Base-by-base conservation (phyloP, 2,329 filamentous ascomycete species). In the Alternaria gaisen region DNA sequence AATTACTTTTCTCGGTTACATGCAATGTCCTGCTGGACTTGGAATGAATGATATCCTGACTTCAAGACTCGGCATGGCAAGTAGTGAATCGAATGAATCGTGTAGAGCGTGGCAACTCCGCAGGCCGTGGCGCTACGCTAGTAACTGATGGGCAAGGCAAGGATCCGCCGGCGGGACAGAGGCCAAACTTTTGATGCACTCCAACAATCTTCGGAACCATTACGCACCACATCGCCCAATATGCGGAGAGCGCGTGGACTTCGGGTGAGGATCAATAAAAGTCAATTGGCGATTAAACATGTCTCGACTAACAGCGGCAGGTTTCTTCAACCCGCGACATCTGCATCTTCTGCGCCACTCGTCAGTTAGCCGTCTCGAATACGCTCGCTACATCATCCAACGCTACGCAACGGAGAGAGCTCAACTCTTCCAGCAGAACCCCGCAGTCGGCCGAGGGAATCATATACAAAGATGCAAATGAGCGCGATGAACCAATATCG, bases 331-430 rank as follows among this genome's bases (percentile, higher is more conserved):
- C 75, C 61, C 76, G 75, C 64, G 70, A 78, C 55, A 66, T 80
- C 50, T 80, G 77, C 68, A 64, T 77, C 66, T 77, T 80, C 53
- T 80, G 77, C 72, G 75, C 77, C 70, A 73, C 73, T 58, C 73
- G 74, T 43, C 74, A 75, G 67, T 50, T 71, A 47, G 65, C 70
- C 55, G 61, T 63, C 26, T 64, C 66, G 52, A 68, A 69, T 50
- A 42, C 60, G 14, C 65, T 61, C 28, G 53, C 56, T 47, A 22
- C 70, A 18, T 60, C 60, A 12, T 51, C 69, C 4, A 41, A 43
- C 9, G 36, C 67, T n/a, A 55, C 66, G n/a, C 77, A 79, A 44
- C 70, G 70, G 41, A 66, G 77, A 50, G 52, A 71, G 18, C 64
- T 79, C 55, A 76, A 72, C 64, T 75, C 72, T 20, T 78, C 76